phyloP scores from a whole-genome alignment of 805 yeast species.

The Saccharomycopsis fibuligera region DNA sequence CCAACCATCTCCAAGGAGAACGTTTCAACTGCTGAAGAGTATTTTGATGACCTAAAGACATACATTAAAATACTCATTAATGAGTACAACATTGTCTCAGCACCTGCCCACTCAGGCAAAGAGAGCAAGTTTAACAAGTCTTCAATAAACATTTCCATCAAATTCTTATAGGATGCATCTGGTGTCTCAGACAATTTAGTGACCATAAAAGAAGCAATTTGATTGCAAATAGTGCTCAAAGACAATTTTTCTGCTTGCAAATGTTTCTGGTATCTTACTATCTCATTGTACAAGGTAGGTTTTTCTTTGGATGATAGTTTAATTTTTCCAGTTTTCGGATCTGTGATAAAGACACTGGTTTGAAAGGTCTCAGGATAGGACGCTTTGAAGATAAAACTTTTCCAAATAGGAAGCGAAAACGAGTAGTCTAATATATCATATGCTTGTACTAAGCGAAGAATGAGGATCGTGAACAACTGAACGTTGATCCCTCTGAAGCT shows the following conservation, averaged over 20 bases:
- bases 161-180: conserved; percentile 29
- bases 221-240: conserved; percentile 18
- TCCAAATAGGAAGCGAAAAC: conserved; percentile 19
- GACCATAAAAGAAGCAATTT: conserved; percentile 23
- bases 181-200: conserved; percentile 30
- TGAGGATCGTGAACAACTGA: conserved; percentile 41
- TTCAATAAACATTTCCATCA: conserved; percentile 47
- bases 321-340: conserved; percentile 15
- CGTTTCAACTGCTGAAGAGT: conserved; percentile 39
- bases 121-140: conserved; percentile 48
- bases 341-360: conserved; percentile 14
- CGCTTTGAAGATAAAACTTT: conserved; percentile 13
- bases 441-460: conserved; percentile 39
- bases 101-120: conserved; percentile 57
- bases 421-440: conserved; percentile 26
- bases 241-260: conserved; percentile 22
- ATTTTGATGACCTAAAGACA: conserved; percentile 33
- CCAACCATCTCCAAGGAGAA: conserved; percentile 59
- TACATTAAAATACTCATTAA: conserved; percentile 38
- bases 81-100: conserved; percentile 43
- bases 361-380: conserved; percentile 16
- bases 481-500: conserved; percentile 39
- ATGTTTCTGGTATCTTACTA: conserved; percentile 21
- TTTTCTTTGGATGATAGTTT: conserved; percentile 20
- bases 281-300: conserved; percentile 23